A percentile compares a stretch with the other conserved stretches of the same genome.
phyloP scores from a whole-genome alignment of 2,329 filamentous ascomycete species.

The Talaromyces atroroseus region DNA sequence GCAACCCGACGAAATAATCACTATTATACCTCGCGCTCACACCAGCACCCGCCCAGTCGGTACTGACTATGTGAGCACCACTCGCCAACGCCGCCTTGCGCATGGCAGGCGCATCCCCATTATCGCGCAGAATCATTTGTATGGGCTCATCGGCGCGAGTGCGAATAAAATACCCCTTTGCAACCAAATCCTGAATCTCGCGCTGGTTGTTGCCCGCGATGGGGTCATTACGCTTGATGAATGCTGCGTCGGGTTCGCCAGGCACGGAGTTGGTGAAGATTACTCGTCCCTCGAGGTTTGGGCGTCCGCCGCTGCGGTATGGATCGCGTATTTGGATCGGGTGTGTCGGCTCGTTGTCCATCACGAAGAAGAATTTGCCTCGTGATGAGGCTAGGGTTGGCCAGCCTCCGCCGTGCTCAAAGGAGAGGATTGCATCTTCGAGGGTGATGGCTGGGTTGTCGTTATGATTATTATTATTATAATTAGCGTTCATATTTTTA shows the following conservation, averaged over 20 bases:
- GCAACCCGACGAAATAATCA: constrained; percentile 13
- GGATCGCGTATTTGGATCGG: constrained; percentile 13
- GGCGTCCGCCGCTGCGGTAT: constrained; percentile 6
- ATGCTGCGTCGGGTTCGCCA: constrained; percentile 12
- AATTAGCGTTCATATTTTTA: too few species aligned
- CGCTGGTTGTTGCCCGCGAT: constrained; percentile 7
- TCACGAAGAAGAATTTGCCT: constrained; percentile 13
- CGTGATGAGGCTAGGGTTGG: constrained; percentile 8
- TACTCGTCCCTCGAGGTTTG: constrained; percentile 12
- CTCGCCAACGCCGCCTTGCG: constrained; percentile 11
- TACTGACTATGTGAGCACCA: constrained; percentile 13
- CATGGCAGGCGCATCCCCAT: constrained; percentile 3
- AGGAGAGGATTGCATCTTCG: constrained; percentile 13
- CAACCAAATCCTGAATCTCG: constrained; percentile 12
- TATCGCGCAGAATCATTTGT: constrained; percentile 7
- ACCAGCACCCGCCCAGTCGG: constrained; percentile 10
- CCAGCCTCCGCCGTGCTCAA: constrained; percentile 11
- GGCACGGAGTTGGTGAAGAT: constrained; percentile 14
- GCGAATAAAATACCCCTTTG: constrained; percentile 12
- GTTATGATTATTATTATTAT: neutral
- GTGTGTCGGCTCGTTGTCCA: constrained; percentile 15
- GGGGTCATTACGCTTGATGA: constrained; percentile 14
- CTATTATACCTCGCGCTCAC: constrained; percentile 12
- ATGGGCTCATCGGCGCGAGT: constrained; percentile 13
- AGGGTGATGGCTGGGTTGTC: constrained; percentile 3